These are phyloP conservation scores for Tulasnella calospora DNA, from an alignment of 768 basidiomycete species.

Conservation along the genomic window DNA sequence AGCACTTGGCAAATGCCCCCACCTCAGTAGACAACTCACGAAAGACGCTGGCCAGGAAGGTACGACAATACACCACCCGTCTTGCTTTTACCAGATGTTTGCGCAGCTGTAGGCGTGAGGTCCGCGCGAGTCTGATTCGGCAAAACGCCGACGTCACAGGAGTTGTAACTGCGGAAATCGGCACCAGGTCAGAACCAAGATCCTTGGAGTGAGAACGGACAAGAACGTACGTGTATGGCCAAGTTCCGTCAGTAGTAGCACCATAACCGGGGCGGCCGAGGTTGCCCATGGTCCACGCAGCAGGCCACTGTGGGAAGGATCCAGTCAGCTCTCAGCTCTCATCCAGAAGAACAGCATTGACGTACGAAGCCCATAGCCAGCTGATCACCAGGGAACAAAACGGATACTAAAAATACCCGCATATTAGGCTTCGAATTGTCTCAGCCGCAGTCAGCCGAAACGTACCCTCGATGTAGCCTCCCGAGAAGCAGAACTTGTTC, in stretches of 20 bases:
- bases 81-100: conserved; percentile 34
- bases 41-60: conserved; percentile 70
- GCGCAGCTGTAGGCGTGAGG: conserved; percentile 49
- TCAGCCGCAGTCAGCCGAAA: neutral
- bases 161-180: conserved; percentile 41
- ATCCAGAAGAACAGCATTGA: conserved; percentile 22
- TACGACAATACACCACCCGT: conserved; percentile 64
- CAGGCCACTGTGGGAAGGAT: conserved; percentile 59
- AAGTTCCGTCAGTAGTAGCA: conserved; percentile 72
- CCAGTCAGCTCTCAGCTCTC: neutral
- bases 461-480: conserved; percentile 57
- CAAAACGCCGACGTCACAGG: conserved; percentile 57
- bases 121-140: conserved; percentile 46
- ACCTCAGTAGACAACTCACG: conserved; percentile 42
- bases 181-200: neutral
- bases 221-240: conserved; percentile 68
- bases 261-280: conserved; percentile 75
- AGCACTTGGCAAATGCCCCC: neutral
- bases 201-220: neutral
- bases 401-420: conserved; percentile 37
- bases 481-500: conserved; percentile 71
- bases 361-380: conserved; percentile 47
- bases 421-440: neutral
- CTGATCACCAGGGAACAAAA: conserved; percentile 57
- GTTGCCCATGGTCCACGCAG: conserved; percentile 86